A percentile compares a stretch with the other conserved stretches of the same genome.
Evolutionary conservation across 345 rosid species (phyloP).

Genomic region (Eucalyptus paniculata): DNA sequence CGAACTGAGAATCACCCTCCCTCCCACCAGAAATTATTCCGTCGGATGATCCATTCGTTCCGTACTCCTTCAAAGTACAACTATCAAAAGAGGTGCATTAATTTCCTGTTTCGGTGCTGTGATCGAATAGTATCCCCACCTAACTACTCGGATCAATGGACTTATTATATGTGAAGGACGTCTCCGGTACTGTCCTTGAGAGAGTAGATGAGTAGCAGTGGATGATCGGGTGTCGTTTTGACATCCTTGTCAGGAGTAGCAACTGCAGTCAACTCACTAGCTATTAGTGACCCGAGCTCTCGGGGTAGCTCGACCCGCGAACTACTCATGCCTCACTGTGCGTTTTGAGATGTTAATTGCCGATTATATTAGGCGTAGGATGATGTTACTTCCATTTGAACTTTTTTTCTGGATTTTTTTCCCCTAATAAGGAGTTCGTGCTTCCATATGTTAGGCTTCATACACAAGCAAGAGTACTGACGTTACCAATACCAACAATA

Average conservation of each 20-base stretch:
- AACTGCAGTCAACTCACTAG: not conserved
- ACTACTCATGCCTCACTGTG: not conserved
- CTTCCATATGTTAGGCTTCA: not conserved
- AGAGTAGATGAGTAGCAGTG: not conserved
- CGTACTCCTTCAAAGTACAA: not conserved
- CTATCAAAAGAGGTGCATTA: not conserved
- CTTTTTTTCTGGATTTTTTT: not conserved
- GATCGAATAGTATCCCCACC: not conserved
- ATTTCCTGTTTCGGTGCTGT: not conserved
- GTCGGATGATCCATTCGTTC: not conserved
- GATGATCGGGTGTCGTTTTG: not conserved
- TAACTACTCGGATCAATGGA: not conserved
- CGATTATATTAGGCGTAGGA: not conserved
- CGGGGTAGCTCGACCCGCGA: not conserved
- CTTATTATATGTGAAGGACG: not conserved
- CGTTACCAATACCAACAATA: not conserved
- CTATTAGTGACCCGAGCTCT: not conserved
- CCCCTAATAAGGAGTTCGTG: not conserved
- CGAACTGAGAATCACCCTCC: not conserved
- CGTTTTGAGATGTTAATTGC: not conserved
- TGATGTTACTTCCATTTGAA: not conserved
- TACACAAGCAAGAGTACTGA: not conserved
- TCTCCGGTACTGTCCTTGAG: not conserved
- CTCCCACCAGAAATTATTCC: not conserved
- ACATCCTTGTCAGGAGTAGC: not conserved